phyloP scores from a whole-genome alignment of 768 basidiomycete species.

The Tulasnella sp. region DNA sequence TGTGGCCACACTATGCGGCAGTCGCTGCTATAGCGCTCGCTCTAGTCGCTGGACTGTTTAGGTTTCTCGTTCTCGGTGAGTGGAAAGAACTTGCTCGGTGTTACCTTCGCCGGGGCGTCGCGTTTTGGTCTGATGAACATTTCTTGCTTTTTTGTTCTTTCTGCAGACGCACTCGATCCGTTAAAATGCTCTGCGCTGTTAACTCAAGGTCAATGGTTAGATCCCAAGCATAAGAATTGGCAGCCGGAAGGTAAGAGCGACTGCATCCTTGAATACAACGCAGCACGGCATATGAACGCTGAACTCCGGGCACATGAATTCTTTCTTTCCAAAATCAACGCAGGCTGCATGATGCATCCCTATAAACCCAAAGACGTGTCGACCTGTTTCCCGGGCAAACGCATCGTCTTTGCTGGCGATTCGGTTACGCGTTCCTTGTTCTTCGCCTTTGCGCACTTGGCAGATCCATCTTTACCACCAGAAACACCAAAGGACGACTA shows the following conservation, averaged over 20 bases:
- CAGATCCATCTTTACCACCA: slow-evolving; percentile 56
- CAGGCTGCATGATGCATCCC: slow-evolving; percentile 75
- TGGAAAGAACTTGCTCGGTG: no score
- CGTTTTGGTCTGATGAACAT: not conserved
- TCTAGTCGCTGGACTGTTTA: slow-evolving; percentile 44
- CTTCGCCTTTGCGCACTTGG: slow-evolving; percentile 61
- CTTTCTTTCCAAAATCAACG: slow-evolving; percentile 1
- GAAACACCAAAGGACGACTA: slow-evolving; percentile 51
- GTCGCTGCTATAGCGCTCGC: slow-evolving; percentile 41
- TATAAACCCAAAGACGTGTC: slow-evolving; percentile 55
- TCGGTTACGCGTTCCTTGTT: slow-evolving; percentile 76
- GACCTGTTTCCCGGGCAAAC: slow-evolving; percentile 54
- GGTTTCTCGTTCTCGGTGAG: slow-evolving; percentile 47
- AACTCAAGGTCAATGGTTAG: slow-evolving; percentile 74
- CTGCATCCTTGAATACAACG: not conserved
- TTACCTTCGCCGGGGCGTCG: not conserved
- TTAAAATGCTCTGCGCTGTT: slow-evolving; percentile 68
- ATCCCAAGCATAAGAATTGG: slow-evolving; percentile 64
- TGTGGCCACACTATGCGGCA: slow-evolving; percentile 52
- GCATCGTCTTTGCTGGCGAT: slow-evolving; percentile 77
- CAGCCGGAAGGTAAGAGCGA: slow-evolving; percentile 71
- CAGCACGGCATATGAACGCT: slow-evolving; percentile 26
- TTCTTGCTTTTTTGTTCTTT: not conserved
- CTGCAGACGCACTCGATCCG: slow-evolving; percentile 65
- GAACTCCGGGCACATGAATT: not conserved